A percentile compares a stretch with the other conserved stretches of the same genome.
These are phyloP conservation scores for Chlamydomonas asymmetrica DNA, from an alignment of 139 green algal species.

Conservation along the genomic window DNA sequence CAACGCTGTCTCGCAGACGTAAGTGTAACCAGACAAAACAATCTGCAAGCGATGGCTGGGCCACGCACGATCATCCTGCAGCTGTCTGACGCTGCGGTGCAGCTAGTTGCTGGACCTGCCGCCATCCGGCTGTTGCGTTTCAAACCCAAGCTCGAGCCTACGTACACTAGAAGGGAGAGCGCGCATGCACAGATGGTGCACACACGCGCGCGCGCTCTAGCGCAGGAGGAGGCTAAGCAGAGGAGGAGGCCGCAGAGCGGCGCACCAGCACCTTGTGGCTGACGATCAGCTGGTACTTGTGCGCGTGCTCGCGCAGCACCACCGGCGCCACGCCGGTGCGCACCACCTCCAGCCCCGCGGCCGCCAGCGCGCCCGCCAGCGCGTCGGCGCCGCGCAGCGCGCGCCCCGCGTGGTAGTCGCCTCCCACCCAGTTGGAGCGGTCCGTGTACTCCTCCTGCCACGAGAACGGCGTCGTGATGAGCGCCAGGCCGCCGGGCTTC, in stretches of 20 bases:
- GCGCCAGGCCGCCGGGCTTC: constrained; percentile 53
- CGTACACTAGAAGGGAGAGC: too few relatives aligned
- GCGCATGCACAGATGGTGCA: too few relatives aligned
- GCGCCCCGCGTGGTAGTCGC: constrained; percentile 38
- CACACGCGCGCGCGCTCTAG: too few relatives aligned
- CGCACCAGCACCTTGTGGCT: constrained; percentile 49
- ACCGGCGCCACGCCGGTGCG: constrained; percentile 55
- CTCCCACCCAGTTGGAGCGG: constrained; percentile 61
- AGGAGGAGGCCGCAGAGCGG: background rate
- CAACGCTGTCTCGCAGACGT: too few relatives aligned
- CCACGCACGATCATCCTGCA: too few relatives aligned
- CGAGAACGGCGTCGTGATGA: constrained; percentile 70
- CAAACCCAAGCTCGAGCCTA: too few relatives aligned
- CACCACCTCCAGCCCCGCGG: constrained; percentile 18
- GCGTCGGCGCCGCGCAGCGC: background rate
- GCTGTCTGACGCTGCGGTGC: too few relatives aligned
- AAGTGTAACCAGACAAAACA: too few relatives aligned
- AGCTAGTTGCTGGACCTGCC: too few relatives aligned
- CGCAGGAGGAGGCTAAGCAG: too few relatives aligned
- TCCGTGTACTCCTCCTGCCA: constrained; percentile 75
- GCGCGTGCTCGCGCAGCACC: constrained; percentile 61
- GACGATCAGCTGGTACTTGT: constrained; percentile 71
- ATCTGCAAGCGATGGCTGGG: too few relatives aligned
- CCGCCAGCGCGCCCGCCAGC: constrained; percentile 7
- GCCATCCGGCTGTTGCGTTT: too few relatives aligned